Conservation (phyloP, 2,329 filamentous ascomycete genomes). For the Seiridium unicorne region DNA sequence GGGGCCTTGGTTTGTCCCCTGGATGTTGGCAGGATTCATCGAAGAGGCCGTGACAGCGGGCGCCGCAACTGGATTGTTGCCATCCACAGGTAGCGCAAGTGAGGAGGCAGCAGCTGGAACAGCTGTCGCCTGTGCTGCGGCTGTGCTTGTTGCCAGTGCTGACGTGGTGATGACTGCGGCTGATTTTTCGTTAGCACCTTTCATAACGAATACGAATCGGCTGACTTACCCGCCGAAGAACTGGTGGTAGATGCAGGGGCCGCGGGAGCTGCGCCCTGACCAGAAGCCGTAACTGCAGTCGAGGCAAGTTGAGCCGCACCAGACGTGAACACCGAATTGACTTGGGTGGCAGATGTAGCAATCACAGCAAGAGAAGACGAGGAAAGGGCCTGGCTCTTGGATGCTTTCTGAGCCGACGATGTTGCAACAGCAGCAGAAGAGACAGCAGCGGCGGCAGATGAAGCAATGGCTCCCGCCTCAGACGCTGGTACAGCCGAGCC, state of each 20-base stretch:
- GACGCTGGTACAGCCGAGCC: slow-evolving; percentile 17
- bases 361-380: neutral
- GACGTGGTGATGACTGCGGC: neutral
- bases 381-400: neutral
- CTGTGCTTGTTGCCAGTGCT: neutral
- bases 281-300: neutral
- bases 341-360: neutral
- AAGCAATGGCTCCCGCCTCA: slow-evolving; percentile 22
- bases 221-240: neutral
- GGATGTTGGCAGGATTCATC: slow-evolving; percentile 15
- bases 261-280: neutral
- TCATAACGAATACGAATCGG: slow-evolving; percentile 4
- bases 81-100: slow-evolving; percentile 9
- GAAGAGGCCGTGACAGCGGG: slow-evolving; percentile 15
- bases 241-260: neutral
- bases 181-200: neutral
- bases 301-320: neutral
- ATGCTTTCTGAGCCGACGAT: neutral
- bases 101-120: slow-evolving; percentile 15
- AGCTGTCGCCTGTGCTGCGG: slow-evolving; percentile 8
- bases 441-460: slow-evolving; percentile 20
- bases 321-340: neutral
- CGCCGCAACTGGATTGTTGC: slow-evolving; percentile 11
- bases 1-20: slow-evolving; percentile 23
- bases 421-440: slow-evolving; percentile 12